phyloP scores from a whole-genome alignment of 208 protist genomes.

The Trypanosoma platydactyli region DNA sequence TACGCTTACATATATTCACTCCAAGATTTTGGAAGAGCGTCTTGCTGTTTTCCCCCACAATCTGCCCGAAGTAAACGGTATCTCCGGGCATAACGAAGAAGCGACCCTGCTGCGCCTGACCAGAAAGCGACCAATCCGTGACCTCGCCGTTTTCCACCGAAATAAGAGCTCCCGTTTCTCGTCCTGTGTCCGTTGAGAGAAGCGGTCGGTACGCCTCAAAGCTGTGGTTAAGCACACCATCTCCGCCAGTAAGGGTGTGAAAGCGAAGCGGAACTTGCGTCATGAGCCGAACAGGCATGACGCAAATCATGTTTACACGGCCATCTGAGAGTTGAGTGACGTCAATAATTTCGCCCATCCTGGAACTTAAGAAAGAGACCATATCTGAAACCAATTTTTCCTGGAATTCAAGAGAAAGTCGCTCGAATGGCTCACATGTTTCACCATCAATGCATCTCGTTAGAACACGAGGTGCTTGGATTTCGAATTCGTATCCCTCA shows the following conservation, averaged over 20 bases:
- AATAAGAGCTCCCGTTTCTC: slow-evolving; percentile 87
- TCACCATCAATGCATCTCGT: slow-evolving; percentile 77
- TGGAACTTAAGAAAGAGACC: slow-evolving; percentile 84
- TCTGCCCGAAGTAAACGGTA: slow-evolving; percentile 88
- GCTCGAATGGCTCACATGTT: slow-evolving; percentile 88
- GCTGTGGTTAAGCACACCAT: slow-evolving; percentile 87
- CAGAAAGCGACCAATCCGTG: slow-evolving; percentile 85
- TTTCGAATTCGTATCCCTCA: slow-evolving; percentile 96
- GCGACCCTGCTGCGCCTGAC: slow-evolving; percentile 67
- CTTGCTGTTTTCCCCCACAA: slow-evolving; percentile 90
- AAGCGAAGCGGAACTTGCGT: slow-evolving; percentile 80
- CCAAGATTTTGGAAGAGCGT: slow-evolving; percentile 86
- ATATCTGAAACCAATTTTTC: slow-evolving; percentile 65
- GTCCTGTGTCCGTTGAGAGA: slow-evolving; percentile 55
- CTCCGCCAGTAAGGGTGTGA: slow-evolving; percentile 84
- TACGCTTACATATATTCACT: slow-evolving; percentile 89
- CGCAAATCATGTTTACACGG: slow-evolving; percentile 78
- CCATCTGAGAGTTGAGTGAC: slow-evolving; percentile 77
- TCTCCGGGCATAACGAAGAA: slow-evolving; percentile 90
- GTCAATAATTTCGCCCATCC: slow-evolving; percentile 90
- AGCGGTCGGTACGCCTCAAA: slow-evolving; percentile 87
- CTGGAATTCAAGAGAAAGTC: slow-evolving; percentile 80
- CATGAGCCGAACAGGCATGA: slow-evolving; percentile 90
- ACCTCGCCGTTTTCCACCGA: slow-evolving; percentile 83
- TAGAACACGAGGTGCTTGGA: slow-evolving; percentile 93